Base-by-base conservation (phyloP, 2,329 filamentous ascomycete species). In the Aspergillus brunneoviolaceus region DNA sequence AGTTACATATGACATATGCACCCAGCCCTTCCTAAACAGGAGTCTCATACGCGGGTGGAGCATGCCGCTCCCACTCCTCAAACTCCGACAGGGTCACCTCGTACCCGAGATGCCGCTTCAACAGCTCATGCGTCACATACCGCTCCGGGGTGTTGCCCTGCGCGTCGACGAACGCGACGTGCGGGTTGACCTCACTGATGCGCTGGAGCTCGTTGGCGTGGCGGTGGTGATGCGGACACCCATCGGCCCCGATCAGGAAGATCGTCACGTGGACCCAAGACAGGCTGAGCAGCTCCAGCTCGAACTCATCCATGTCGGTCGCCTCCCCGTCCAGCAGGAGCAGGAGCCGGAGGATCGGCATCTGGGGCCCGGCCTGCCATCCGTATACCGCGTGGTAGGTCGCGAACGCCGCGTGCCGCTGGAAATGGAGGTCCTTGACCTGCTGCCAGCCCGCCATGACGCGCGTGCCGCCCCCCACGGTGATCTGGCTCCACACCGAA, bases 291-390 rank as follows among this genome's bases (percentile, higher is more conserved):
- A 58, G 49, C 27, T 58, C 56, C 6, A 58, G 49, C 27, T 58
- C 56, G n/a, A 58, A 58, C 25, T 58, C 56, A 12, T 58, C 56
- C 56, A 58, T 58, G 35, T 58, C 56, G 4, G 33, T 58, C 5
- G 56, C 56, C 29, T 58, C 56, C 4, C 56, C 56, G 11, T 58
- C 56, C 2, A 58, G 48, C 14, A 58, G 21, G 2, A 58, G 56
- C 10, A 58, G 49, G 4, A 58, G 45, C n/a, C 56, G 29, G 21
- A 58, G 39, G 12, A 58, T 52, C 10, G 56, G 56, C 11, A 49
- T 58, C 5, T 6, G 33, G n/a, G 49, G 49, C 3, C 56, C 56
- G 1, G 56, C 56, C 10, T 58, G 56, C 56, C 56, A 58, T 14
- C 56, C 56, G 29, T 58, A 58, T 5, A 51, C 56, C 5, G 49